Percentiles rank a stretch among this genome's conserved stretches.
Evolutionary conservation across 768 basidiomycete genomes (phyloP).

Genomic region (Trichaptum fuscoviolaceum): DNA sequence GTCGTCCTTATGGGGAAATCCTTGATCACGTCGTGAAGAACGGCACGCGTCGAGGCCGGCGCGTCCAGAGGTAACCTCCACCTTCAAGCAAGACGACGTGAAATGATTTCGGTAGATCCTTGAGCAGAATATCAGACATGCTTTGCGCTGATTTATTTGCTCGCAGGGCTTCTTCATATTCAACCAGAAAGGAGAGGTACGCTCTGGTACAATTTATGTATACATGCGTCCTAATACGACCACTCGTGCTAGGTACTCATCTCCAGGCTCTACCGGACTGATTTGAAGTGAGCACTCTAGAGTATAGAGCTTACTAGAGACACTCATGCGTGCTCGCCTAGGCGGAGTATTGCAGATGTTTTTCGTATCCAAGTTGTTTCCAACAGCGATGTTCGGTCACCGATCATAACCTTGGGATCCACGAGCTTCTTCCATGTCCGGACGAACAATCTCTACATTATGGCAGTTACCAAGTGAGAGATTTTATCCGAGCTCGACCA

Average conservation of each 20-base stretch:
- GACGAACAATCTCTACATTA: conserved; percentile 91
- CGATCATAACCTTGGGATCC: conserved; percentile 95
- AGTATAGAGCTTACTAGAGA: background rate
- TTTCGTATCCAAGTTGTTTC: conserved; percentile 99
- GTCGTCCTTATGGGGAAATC: background rate
- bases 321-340: conserved; percentile 24
- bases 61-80: background rate
- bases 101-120: conserved; percentile 44
- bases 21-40: background rate
- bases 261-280: conserved; percentile 91
- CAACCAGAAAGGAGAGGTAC: conserved; percentile 97
- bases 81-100: background rate
- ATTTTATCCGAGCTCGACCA: background rate
- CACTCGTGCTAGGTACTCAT: conserved; percentile 71
- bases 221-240: conserved; percentile 6
- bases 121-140: conserved; percentile 4
- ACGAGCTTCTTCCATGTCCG: conserved; percentile 99
- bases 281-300: conserved; percentile 74
- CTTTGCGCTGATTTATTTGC: conserved; percentile 6
- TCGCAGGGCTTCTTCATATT: conserved; percentile 95
- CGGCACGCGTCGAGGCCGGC: background rate
- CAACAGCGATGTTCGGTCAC: conserved; percentile 93
- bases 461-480: conserved; percentile 89
- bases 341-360: conserved; percentile 94
- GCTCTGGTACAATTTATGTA: conserved; percentile 18